These are phyloP conservation scores for Cyphellophora europaea DNA, from an alignment of 2,329 filamentous ascomycete genomes.

Conservation along the genomic window DNA sequence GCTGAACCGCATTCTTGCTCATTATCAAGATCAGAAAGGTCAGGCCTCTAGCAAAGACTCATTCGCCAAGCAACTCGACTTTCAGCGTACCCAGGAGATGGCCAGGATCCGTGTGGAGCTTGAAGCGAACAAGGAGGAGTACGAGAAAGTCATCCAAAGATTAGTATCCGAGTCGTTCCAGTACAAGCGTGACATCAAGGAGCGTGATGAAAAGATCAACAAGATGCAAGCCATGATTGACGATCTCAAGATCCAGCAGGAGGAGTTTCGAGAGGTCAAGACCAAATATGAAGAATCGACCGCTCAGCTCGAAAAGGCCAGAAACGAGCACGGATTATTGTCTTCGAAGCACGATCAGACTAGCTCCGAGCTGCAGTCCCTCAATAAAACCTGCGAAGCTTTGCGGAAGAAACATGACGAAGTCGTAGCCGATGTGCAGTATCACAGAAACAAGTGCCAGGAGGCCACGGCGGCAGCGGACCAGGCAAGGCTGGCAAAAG, in stretches of 20 bases:
- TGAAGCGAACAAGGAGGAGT: slow-evolving; percentile 35
- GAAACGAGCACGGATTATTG: slow-evolving; percentile 5
- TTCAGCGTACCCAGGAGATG: slow-evolving; percentile 38
- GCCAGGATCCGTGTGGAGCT: slow-evolving; percentile 42
- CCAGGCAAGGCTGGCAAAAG: slow-evolving; percentile 23
- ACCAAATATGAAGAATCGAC: slow-evolving; percentile 19
- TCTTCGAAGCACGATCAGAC: not conserved
- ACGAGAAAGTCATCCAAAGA: slow-evolving; percentile 22
- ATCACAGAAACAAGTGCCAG: slow-evolving; percentile 1
- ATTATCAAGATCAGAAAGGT: slow-evolving; percentile 42
- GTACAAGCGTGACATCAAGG: slow-evolving; percentile 10
- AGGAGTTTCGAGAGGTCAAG: slow-evolving; percentile 29
- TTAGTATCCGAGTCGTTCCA: slow-evolving; percentile 12
- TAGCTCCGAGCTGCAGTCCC: not conserved
- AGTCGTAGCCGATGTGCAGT: not conserved
- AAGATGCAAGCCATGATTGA: slow-evolving; percentile 22
- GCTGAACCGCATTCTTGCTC: slow-evolving; percentile 31
- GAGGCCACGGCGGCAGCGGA: not conserved
- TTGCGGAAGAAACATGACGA: not conserved
- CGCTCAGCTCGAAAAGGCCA: slow-evolving; percentile 21
- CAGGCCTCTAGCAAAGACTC: slow-evolving; percentile 41
- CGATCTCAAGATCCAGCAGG: slow-evolving; percentile 8
- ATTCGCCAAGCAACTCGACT: slow-evolving; percentile 38
- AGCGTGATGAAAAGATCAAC: slow-evolving; percentile 7
- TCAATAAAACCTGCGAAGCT: not conserved